Percentiles rank a stretch among this genome's conserved stretches.
phyloP scores from a whole-genome alignment of 768 basidiomycete species.

The Boletus rufocinnamomeus region DNA sequence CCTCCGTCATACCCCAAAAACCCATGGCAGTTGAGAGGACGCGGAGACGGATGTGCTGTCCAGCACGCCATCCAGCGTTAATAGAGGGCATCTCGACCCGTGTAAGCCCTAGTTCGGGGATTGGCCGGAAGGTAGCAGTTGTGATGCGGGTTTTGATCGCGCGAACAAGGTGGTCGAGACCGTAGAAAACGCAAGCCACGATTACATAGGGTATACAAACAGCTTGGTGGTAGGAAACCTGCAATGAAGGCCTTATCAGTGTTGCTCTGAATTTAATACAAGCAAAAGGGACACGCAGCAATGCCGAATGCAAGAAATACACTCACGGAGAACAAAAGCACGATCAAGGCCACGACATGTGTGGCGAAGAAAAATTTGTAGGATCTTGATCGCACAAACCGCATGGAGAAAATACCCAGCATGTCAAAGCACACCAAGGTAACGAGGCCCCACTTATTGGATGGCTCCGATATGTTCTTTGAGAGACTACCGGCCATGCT shows the following conservation, averaged over 20 bases:
- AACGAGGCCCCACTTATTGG: slow-evolving; percentile 51
- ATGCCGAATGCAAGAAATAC: neutral
- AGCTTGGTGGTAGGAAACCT: slow-evolving; percentile 55
- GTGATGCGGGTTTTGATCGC: slow-evolving; percentile 65
- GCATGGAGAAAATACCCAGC: slow-evolving; percentile 62
- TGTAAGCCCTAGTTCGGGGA: slow-evolving; percentile 65
- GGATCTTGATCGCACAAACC: slow-evolving; percentile 52
- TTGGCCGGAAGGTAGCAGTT: slow-evolving; percentile 57
- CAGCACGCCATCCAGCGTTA: slow-evolving; percentile 78
- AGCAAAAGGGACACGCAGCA: no score
- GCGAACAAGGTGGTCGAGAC: slow-evolving; percentile 60
- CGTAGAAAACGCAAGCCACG: slow-evolving; percentile 51
- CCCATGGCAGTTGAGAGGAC: slow-evolving; percentile 62
- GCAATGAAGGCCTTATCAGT: neutral
- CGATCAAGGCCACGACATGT: slow-evolving; percentile 57
- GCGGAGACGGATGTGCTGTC: slow-evolving; percentile 79
- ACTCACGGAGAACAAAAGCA: slow-evolving; percentile 60
- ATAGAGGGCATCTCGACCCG: slow-evolving; percentile 62
- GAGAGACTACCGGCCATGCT: slow-evolving; percentile 45
- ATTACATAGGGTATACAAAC: slow-evolving; percentile 55
- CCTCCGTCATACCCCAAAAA: slow-evolving; percentile 55
- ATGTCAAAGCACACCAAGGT: slow-evolving; percentile 52
- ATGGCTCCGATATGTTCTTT: slow-evolving; percentile 35
- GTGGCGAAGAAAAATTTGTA: slow-evolving; percentile 69
- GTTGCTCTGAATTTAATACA: neutral